A percentile compares a stretch with the other conserved stretches of the same genome.
Conservation (phyloP, 495 filamentous ascomycete species). For the Neurospora sp. region DNA sequence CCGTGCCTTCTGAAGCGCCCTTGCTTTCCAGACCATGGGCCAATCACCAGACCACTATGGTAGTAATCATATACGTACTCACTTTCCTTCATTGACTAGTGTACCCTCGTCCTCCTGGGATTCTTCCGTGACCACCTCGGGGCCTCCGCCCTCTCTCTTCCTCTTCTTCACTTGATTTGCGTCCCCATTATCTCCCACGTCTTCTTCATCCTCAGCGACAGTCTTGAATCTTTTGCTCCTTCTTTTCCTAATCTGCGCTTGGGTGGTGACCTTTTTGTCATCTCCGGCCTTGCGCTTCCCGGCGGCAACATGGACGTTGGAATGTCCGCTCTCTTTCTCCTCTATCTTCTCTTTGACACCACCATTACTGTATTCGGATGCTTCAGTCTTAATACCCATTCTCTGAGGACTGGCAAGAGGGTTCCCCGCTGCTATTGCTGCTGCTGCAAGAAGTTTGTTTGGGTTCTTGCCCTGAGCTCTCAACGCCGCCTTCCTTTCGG, state of each 20-base stretch:
- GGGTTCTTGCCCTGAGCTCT: neutral
- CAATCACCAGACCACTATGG: neutral
- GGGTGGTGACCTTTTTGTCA: neutral
- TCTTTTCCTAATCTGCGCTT: neutral
- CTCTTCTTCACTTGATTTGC: neutral
- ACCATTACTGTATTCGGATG: neutral
- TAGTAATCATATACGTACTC: neutral
- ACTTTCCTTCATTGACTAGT: neutral
- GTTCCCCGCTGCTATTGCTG: neutral
- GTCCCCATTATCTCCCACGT: neutral
- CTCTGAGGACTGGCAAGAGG: neutral
- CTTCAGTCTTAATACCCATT: neutral
- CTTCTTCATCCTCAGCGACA: neutral
- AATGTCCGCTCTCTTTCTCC: neutral
- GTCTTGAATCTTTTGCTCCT: neutral
- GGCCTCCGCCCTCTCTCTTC: neutral
- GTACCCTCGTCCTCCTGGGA: neutral
- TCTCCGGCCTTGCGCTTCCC: neutral
- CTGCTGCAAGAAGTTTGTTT: neutral
- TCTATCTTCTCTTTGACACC: neutral
- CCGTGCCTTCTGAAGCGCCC: neutral
- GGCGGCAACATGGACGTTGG: neutral
- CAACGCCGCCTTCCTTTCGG: neutral
- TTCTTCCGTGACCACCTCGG: neutral
- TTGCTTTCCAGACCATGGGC: too few relatives aligned